Conservation (phyloP, 2,329 filamentous ascomycete genomes). For the Pyricularia grisea region DNA sequence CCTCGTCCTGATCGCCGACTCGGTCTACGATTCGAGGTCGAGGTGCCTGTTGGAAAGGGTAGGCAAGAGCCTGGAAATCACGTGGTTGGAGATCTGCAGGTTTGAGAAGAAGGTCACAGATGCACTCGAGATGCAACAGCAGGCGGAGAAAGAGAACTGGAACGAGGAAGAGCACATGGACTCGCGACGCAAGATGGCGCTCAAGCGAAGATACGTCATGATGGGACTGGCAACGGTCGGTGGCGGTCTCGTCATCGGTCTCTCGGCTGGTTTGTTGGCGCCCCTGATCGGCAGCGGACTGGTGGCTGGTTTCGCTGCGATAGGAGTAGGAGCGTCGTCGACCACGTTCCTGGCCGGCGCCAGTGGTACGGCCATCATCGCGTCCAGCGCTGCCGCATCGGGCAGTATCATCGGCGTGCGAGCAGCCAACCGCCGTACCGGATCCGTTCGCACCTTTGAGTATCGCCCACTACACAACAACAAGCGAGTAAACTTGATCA, state of each 20-base stretch:
- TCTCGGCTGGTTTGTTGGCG: slow-evolving; percentile 84
- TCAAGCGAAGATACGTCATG: slow-evolving; percentile 79
- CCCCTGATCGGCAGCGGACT: slow-evolving; percentile 91
- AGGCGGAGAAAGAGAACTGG: slow-evolving; percentile 92
- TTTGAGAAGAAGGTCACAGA: slow-evolving; percentile 98
- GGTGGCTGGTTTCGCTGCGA: slow-evolving; percentile 89
- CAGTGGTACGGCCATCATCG: slow-evolving; percentile 89
- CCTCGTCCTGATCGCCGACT: slow-evolving; percentile 91
- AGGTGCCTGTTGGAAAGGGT: slow-evolving; percentile 76
- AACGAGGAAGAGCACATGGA: slow-evolving; percentile 95
- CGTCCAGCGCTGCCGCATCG: slow-evolving; percentile 76
- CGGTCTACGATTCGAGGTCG: slow-evolving; percentile 83
- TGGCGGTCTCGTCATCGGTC: slow-evolving; percentile 86
- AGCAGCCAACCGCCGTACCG: slow-evolving; percentile 80
- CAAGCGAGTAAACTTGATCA: slow-evolving; percentile 89
- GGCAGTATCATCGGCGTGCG: slow-evolving; percentile 79
- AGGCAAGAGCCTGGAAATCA: slow-evolving; percentile 68
- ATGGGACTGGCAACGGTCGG: slow-evolving; percentile 97
- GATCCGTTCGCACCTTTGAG: slow-evolving; percentile 91
- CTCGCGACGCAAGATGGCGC: slow-evolving; percentile 66
- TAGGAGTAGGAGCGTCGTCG: slow-evolving; percentile 86
- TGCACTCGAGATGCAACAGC: slow-evolving; percentile 94
- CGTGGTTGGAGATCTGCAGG: slow-evolving; percentile 87
- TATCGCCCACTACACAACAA: slow-evolving; percentile 96
- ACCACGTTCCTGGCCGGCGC: slow-evolving; percentile 88